Conservation (phyloP, 768 basidiomycete species). For the Scleroderma bovista region DNA sequence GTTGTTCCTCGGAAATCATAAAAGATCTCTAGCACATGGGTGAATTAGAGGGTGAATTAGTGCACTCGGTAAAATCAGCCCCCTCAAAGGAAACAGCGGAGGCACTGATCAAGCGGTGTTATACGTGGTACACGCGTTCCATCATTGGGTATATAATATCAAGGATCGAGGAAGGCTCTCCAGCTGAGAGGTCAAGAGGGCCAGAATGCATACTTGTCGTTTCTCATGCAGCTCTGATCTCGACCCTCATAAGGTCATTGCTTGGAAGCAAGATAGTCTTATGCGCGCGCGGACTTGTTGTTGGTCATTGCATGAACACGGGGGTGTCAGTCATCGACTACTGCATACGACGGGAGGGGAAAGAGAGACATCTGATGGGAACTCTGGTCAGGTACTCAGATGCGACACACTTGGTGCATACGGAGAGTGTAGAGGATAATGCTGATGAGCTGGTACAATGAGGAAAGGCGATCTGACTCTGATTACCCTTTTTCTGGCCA, state of each 20-base stretch:
- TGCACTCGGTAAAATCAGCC: slow-evolving; percentile 10
- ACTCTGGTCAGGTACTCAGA: slow-evolving; percentile 50
- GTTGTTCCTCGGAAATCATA: not conserved
- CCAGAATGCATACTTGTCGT: slow-evolving; percentile 43
- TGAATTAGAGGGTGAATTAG: slow-evolving; percentile 47
- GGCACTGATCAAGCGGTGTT: slow-evolving; percentile 43
- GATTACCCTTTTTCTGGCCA: not conserved
- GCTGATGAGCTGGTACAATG: slow-evolving; percentile 38
- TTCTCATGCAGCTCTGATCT: not conserved
- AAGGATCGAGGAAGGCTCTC: slow-evolving; percentile 12
- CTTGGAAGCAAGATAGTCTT: slow-evolving; percentile 19
- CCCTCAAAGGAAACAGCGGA: slow-evolving; percentile 23
- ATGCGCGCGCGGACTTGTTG: slow-evolving; percentile 5
- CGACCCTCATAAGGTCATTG: not conserved
- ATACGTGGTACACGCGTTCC: slow-evolving; percentile 56
- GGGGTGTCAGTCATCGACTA: slow-evolving; percentile 56
- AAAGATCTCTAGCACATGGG: slow-evolving; percentile 48
- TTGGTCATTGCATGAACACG: slow-evolving; percentile 22
- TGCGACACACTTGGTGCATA: slow-evolving; percentile 42
- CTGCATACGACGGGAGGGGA: slow-evolving; percentile 21
- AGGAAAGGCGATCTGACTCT: not conserved
- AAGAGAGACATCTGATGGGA: slow-evolving; percentile 22
- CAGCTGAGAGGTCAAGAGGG: slow-evolving; percentile 27
- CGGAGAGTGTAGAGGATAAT: slow-evolving; percentile 39
- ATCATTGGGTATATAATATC: slow-evolving; percentile 32